phyloP scores from a whole-genome alignment of 805 yeast species.

The Pichia cabralensis region DNA sequence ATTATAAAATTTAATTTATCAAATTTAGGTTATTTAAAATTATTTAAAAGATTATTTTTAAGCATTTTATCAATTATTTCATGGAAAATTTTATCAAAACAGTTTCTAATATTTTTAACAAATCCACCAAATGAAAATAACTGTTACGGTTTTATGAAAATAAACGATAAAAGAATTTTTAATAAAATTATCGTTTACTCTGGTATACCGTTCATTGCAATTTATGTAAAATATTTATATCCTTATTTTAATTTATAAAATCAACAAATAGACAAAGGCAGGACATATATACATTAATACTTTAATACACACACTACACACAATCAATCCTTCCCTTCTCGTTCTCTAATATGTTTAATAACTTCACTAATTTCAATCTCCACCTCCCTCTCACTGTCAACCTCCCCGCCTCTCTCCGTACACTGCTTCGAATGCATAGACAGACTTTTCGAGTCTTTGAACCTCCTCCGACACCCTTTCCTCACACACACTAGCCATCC shows the following conservation, averaged over 20 bases:
- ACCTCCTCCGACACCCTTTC: no score
- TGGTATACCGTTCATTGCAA: constrained; percentile 54
- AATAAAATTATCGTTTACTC: constrained; percentile 74
- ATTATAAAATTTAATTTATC: constrained; percentile 1
- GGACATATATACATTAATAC: no score
- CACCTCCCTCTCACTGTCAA: no score
- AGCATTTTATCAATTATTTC: constrained; percentile 54
- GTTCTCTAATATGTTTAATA: no score
- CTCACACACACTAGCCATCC: no score
- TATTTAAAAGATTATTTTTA: constrained; percentile 42
- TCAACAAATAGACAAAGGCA: neutral
- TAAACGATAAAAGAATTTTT: constrained; percentile 67
- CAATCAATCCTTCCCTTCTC: no score
- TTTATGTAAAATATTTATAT: neutral
- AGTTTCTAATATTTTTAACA: constrained; percentile 33
- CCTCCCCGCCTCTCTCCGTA: no score
- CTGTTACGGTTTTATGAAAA: constrained; percentile 44
- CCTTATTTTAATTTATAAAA: neutral
- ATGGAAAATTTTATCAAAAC: constrained; percentile 73
- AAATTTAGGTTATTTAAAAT: constrained; percentile 18
- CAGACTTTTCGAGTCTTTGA: no score
- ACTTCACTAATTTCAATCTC: no score
- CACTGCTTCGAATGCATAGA: no score
- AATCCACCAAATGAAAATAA: neutral
- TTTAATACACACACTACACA: no score